Conservation (phyloP, 768 basidiomycete genomes). For the Termitomyces heimii region DNA sequence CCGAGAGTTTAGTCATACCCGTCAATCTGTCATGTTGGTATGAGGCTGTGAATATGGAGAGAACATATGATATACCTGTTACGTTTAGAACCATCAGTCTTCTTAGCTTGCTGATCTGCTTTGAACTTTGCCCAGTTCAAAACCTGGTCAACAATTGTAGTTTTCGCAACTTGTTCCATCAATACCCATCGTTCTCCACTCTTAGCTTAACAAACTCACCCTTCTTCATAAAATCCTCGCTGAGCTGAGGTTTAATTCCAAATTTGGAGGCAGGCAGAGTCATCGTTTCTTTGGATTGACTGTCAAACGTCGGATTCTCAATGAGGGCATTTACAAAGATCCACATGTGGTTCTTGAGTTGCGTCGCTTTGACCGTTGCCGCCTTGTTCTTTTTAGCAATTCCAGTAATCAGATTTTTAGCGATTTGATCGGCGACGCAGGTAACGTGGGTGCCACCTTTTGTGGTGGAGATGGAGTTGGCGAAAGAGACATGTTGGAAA, state of each 20-base stretch:
- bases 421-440: conserved; percentile 80
- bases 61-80: conserved; percentile 51
- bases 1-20: conserved; percentile 89
- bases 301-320: conserved; percentile 98
- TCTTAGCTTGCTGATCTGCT: conserved; percentile 93
- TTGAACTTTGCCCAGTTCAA: conserved; percentile 97
- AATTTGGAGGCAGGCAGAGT: conserved; percentile 87
- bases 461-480: conserved; percentile 93
- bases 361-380: conserved; percentile 86
- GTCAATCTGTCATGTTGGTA: conserved; percentile 52
- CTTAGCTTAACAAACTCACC: conserved; percentile 37
- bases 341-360: conserved; percentile 98
- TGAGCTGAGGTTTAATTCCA: conserved; percentile 75
- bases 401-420: conserved; percentile 73
- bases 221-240: conserved; percentile 96
- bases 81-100: conserved; percentile 89
- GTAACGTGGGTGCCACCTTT: conserved; percentile 96
- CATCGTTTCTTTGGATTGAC: conserved; percentile 96
- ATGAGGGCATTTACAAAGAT: conserved; percentile 94
- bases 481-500: conserved; percentile 94
- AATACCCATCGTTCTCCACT: background rate
- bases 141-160: conserved; percentile 86
- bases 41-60: background rate
- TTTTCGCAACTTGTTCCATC: conserved; percentile 65
- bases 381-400: conserved; percentile 98